A percentile compares a stretch with the other conserved stretches of the same genome.
Evolutionary conservation across 345 rosid species (phyloP).

Genomic region (rapeseed (Brassica napus)): Da-Ae NC_063442.1:39046001-39046500

Average conservation of each 20-base stretch:
- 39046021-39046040: constrained; percentile 88
- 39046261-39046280: not conserved
- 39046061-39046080: constrained; percentile 7
- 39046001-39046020: constrained; percentile 98
- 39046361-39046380: not conserved
- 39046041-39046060: not conserved
- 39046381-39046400: not conserved
- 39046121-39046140: not conserved
- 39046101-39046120: not conserved
- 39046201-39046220: not conserved
- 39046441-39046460: too few species aligned
- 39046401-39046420: not conserved
- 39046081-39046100: not conserved
- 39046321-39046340: not conserved
- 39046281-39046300: not conserved
- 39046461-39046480: too few species aligned
- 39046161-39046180: not conserved
- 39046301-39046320: not conserved
- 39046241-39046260: not conserved
- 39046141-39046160: not conserved
- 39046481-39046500: too few species aligned
- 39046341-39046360: not conserved
- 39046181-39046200: not conserved
- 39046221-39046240: not conserved
- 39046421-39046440: too few species aligned